Evolutionary conservation across 2,329 filamentous ascomycete species (phyloP).

Genomic region (Cordyceps cicadae): DNA sequence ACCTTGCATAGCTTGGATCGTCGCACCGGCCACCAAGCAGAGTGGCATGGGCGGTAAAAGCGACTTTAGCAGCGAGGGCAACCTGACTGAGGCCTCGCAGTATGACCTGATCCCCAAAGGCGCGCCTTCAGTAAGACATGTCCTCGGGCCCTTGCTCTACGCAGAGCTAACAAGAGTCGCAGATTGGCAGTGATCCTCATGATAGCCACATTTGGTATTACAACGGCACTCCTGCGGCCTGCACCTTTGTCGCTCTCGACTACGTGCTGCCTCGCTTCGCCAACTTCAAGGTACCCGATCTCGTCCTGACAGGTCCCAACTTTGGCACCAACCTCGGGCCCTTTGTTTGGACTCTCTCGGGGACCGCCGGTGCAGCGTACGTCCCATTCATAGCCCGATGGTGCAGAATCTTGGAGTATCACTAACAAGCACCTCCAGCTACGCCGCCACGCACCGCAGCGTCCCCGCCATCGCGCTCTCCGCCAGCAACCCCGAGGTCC

Average conservation of each 20-base stretch:
- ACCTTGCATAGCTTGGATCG: constrained; percentile 20
- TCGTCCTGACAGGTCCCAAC: constrained; percentile 49
- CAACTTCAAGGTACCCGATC: constrained; percentile 41
- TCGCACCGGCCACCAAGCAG: constrained; percentile 23
- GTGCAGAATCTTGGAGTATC: neutral
- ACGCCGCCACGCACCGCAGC: constrained; percentile 39
- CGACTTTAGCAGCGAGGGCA: constrained; percentile 21
- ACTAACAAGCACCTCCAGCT: constrained; percentile 23
- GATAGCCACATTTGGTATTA: constrained; percentile 53
- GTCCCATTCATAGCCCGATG: neutral
- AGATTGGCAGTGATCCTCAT: constrained; percentile 39
- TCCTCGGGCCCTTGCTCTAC: neutral
- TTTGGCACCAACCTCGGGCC: constrained; percentile 45
- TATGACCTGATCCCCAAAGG: constrained; percentile 23
- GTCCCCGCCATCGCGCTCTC: constrained; percentile 44
- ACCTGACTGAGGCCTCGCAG: constrained; percentile 20
- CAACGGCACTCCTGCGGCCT: constrained; percentile 49
- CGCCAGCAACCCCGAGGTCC: constrained; percentile 32
- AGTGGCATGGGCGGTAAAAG: constrained; percentile 23
- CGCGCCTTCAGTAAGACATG: constrained; percentile 19
- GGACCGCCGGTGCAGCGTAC: constrained; percentile 38
- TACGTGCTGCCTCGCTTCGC: constrained; percentile 43
- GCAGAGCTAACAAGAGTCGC: neutral
- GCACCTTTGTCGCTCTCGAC: constrained; percentile 48
- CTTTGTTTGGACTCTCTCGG: constrained; percentile 44